Evolutionary conservation across 148 eudicot genomes (phyloP), one percentile per base, ranked within the genome.

Genomic region (Rhododendron vialii): DNA sequence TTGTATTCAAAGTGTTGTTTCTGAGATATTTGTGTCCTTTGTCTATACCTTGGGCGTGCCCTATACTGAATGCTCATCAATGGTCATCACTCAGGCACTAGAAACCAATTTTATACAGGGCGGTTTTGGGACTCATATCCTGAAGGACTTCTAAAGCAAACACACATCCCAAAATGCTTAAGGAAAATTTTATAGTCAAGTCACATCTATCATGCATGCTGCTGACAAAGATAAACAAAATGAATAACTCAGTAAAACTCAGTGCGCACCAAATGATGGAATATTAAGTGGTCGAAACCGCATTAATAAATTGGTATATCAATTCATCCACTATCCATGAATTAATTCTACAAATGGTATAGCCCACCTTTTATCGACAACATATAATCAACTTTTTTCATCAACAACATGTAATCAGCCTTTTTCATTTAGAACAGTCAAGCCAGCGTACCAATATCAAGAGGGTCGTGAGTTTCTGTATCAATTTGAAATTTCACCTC

Each of bases 401-500:
- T 36, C 73, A 41, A 4, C 41, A 45, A 9, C 12, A 47, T 47
- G 50, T 47, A 33, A 79, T n/a, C 55, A 79, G 30, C 38, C 53
- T 53, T 51, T 15, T 33, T 59, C 73, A 13, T 41, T 74, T 10
- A 50, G 76, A 57, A 84, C 82, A 59, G 63, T 77, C 71, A 80
- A 35, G 59, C 35, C 28, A 69, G 73, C 82, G 82, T 93, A 97
- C 99, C 98, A 82, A 97, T 95, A 90, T 97, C 99, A 83, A 97
- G 98, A 84, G 99, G 99, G 57, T 97, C 98, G 85, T 95, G 99
- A 91, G 99, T 97, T 88, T 97, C 98, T 20, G 99, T 95, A 91
- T 95, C 99, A 89, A 97, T 95, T 88, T 97, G 96, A 77, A 97
- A 97, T 86, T 97, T 95, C 79, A 95, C 99, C 96, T 97, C 98